Evolutionary conservation across 768 basidiomycete genomes (phyloP).

Genomic region (Boletus coccyginus): DNA sequence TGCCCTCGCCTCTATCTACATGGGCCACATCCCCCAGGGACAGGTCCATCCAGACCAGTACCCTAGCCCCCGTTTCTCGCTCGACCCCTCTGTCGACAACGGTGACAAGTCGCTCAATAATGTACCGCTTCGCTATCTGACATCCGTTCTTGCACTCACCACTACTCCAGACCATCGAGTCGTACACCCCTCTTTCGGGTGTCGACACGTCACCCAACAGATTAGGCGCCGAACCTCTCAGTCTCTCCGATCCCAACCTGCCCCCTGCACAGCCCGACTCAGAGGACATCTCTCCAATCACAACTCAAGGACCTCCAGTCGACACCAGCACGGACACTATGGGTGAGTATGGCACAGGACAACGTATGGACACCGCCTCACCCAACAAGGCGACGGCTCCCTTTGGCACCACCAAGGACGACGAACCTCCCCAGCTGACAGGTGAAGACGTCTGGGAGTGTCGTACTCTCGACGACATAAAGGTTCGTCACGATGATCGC

Average conservation of each 20-base stretch:
- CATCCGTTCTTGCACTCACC: slow-evolving; percentile 3
- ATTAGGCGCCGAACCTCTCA: slow-evolving; percentile 17
- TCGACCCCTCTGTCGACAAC: slow-evolving; percentile 2
- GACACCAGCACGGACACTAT: slow-evolving; percentile 13
- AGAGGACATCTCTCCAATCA: slow-evolving; percentile 1
- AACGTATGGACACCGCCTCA: slow-evolving; percentile 19
- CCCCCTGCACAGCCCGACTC: slow-evolving; percentile 10
- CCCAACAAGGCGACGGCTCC: not conserved
- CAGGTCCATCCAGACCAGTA: slow-evolving; percentile 36
- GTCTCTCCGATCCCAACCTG: slow-evolving; percentile 10
- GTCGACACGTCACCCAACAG: slow-evolving; percentile 24
- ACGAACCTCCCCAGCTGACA: slow-evolving; percentile 23
- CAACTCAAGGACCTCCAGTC: not conserved
- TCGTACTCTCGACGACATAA: slow-evolving; percentile 32
- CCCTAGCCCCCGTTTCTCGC: not conserved
- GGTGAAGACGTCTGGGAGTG: slow-evolving; percentile 29
- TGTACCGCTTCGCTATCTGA: slow-evolving; percentile 29
- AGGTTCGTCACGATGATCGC: slow-evolving; percentile 25
- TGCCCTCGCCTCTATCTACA: slow-evolving; percentile 61
- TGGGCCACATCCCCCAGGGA: slow-evolving; percentile 43
- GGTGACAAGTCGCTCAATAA: slow-evolving; percentile 27
- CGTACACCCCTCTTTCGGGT: slow-evolving; percentile 23
- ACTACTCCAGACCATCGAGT: slow-evolving; percentile 22
- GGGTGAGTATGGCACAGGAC: slow-evolving; percentile 32
- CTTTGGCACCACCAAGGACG: slow-evolving; percentile 29